Evolutionary conservation across 2,329 filamentous ascomycete genomes (phyloP).

Genomic region (Fusarium veterinarium): DNA sequence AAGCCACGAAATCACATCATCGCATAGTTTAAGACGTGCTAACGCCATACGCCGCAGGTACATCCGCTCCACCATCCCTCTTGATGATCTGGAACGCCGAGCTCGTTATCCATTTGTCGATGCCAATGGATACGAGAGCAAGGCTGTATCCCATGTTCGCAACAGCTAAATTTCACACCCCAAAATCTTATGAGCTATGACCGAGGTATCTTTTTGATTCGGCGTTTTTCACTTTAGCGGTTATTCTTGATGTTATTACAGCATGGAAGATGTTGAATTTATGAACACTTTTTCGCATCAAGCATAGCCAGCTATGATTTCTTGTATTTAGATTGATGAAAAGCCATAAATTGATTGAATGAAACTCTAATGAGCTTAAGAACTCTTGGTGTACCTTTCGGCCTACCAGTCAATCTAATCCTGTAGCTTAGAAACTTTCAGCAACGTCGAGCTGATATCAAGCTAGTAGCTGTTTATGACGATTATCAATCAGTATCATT

Average conservation of each 20-base stretch:
- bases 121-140: conserved; percentile 62
- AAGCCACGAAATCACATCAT: conserved; percentile 45
- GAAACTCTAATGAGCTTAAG: background rate
- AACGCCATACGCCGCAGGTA: conserved; percentile 66
- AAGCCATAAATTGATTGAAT: background rate
- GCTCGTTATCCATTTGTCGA: conserved; percentile 78
- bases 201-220: background rate
- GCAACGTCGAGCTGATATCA: background rate
- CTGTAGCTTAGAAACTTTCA: background rate
- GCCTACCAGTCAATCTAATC: background rate
- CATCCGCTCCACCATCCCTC: conserved; percentile 84
- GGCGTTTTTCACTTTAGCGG: conserved; percentile 16
- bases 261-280: conserved; percentile 18
- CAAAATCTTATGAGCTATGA: conserved; percentile 16
- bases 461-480: background rate
- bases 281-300: conserved; percentile 19
- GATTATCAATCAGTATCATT: conserved; percentile 5
- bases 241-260: conserved; percentile 23
- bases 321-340: conserved; percentile 12
- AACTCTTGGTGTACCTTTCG: background rate
- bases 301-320: conserved; percentile 34
- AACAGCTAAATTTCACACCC: conserved; percentile 7
- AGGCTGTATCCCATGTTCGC: conserved; percentile 53
- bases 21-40: conserved; percentile 44
- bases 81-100: conserved; percentile 82